phyloP scores from a whole-genome alignment of 2,329 filamentous ascomycete genomes.

The Lasiodiplodia hormozganensis region DNA sequence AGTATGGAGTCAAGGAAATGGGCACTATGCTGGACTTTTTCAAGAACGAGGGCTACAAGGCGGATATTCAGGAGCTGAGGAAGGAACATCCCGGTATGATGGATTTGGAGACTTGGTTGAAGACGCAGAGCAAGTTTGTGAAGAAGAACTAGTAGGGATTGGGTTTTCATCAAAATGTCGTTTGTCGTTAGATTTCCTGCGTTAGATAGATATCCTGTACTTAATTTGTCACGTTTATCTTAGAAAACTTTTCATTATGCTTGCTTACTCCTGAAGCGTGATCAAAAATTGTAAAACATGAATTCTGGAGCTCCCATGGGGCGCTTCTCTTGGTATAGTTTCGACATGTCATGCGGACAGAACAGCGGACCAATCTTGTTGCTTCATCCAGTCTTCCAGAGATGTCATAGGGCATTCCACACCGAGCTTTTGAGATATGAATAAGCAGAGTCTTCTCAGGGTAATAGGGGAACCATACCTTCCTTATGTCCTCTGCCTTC shows the following conservation, averaged over 20 bases:
- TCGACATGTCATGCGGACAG: neutral
- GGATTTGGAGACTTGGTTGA: constrained; percentile 56
- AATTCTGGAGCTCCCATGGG: no score
- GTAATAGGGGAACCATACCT: neutral
- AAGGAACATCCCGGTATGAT: constrained; percentile 55
- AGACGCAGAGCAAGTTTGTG: constrained; percentile 41
- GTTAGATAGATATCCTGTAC: no score
- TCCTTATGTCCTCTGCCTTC: constrained; percentile 9
- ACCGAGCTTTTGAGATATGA: constrained; percentile 43
- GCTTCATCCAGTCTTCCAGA: constrained; percentile 39
- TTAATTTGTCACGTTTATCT: no score
- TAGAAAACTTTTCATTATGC: no score
- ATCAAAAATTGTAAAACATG: no score
- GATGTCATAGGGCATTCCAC: constrained; percentile 48
- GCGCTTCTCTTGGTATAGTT: neutral
- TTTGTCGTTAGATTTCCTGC: no score
- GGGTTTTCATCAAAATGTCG: no score
- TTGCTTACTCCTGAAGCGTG: no score
- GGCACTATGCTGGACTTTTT: constrained; percentile 61
- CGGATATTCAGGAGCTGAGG: constrained; percentile 53
- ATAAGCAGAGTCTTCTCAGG: constrained; percentile 34
- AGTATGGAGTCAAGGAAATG: constrained; percentile 48
- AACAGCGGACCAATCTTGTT: constrained; percentile 39
- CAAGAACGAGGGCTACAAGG: constrained; percentile 53
- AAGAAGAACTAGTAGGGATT: neutral